phyloP scores from a whole-genome alignment of 306 rosid genomes.

The Prosopis cineraria region DNA sequence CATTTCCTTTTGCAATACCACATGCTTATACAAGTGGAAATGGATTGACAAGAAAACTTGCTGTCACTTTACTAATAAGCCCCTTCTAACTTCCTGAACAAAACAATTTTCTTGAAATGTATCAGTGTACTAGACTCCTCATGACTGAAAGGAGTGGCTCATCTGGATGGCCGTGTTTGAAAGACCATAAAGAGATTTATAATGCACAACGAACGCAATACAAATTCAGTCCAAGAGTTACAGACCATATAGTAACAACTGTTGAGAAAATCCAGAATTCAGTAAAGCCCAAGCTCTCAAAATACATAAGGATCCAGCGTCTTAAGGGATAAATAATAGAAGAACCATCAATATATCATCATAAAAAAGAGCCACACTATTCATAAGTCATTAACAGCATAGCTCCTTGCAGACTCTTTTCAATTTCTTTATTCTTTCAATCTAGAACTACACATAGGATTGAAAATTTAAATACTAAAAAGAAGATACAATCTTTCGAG shows the following conservation, averaged over 20 bases:
- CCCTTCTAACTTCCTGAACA: constrained; percentile 1
- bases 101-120: not conserved
- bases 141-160: not conserved
- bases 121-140: not conserved
- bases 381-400: not conserved
- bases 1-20: not conserved
- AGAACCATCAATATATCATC: not conserved
- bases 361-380: not conserved
- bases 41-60: constrained; percentile 9
- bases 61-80: constrained; percentile 1
- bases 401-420: not conserved
- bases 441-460: no score
- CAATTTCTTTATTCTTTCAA: no score
- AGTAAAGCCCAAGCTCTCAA: not conserved
- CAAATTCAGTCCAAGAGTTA: not conserved
- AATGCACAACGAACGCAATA: not conserved
- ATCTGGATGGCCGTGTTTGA: not conserved
- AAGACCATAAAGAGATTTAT: not conserved
- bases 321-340: not conserved
- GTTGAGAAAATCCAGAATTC: not conserved
- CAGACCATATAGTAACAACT: not conserved
- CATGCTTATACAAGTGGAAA: not conserved
- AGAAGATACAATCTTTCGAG: not conserved
- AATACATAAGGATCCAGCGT: constrained; percentile 12
- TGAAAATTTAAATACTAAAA: not conserved